Percentiles rank a stretch among this genome's conserved stretches.
Conservation (phyloP, 2,329 filamentous ascomycete genomes). For the Chaetomium sp. region DNA sequence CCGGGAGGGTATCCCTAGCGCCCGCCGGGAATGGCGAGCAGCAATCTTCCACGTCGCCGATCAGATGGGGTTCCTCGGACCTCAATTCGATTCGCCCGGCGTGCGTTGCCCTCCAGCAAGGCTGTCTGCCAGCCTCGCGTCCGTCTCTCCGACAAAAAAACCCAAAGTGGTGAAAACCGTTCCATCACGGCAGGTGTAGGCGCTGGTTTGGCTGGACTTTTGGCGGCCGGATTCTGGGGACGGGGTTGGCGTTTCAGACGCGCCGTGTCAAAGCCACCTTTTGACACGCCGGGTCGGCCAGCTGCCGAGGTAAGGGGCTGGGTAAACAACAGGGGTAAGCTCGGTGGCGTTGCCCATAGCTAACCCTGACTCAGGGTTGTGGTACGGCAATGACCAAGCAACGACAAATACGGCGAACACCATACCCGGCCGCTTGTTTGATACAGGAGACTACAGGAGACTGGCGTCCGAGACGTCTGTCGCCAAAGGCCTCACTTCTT, state of each 20-base stretch:
- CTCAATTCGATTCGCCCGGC: neutral
- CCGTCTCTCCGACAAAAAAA: neutral
- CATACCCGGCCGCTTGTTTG: neutral
- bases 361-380: conserved; percentile 17
- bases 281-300: conserved; percentile 26
- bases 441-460: neutral
- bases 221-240: conserved; percentile 4
- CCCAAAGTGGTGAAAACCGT: neutral
- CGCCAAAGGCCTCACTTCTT: neutral
- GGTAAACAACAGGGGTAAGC: conserved; percentile 24
- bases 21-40: conserved; percentile 6
- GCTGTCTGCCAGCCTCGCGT: conserved; percentile 5
- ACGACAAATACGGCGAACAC: neutral
- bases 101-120: neutral
- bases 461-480: neutral
- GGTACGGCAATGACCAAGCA: neutral
- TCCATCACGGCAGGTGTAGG: neutral
- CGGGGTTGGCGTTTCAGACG: conserved; percentile 23
- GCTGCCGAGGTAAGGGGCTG: conserved; percentile 22
- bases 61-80: conserved; percentile 9
- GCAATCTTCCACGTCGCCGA: conserved; percentile 15
- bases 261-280: neutral
- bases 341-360: neutral
- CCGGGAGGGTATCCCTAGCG: conserved; percentile 12
- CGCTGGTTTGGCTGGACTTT: neutral